Conservation (phyloP, 208 protist genomes). For the Endotrypanum monterogeii region DNA sequence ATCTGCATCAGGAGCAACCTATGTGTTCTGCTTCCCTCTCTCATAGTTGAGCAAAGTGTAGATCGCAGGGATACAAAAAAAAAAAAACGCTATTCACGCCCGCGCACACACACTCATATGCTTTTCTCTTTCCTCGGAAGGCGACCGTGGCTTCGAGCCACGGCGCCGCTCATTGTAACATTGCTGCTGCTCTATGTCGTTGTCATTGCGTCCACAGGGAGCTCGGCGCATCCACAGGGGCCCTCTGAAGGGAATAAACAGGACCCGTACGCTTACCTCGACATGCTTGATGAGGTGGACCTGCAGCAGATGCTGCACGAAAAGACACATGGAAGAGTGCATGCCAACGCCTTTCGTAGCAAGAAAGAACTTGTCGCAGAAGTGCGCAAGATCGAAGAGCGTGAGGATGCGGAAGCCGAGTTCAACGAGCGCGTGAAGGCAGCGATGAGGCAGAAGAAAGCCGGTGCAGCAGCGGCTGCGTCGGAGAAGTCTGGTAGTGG, state of each 20-base stretch:
- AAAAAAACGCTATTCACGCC: neutral
- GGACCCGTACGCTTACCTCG: constrained; percentile 49
- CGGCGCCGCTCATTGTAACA: neutral
- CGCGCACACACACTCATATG: no score
- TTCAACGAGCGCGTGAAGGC: constrained; percentile 30
- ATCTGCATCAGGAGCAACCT: neutral
- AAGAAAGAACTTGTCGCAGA: constrained; percentile 45
- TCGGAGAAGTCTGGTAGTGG: neutral
- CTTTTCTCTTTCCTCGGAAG: neutral
- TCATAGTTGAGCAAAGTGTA: neutral
- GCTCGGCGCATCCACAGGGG: neutral
- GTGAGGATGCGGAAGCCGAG: constrained; percentile 32
- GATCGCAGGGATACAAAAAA: neutral
- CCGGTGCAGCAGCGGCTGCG: constrained; percentile 5
- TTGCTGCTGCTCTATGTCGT: neutral
- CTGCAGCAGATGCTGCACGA: constrained; percentile 62
- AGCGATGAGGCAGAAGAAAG: constrained; percentile 19
- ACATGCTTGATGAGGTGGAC: constrained; percentile 50
- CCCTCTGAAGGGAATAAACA: neutral
- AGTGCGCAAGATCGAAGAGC: constrained; percentile 40
- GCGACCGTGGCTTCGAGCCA: neutral
- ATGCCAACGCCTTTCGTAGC: constrained; percentile 18
- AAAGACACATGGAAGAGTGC: constrained; percentile 29
- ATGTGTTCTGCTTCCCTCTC: constrained; percentile 1
- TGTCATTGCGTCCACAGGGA: neutral